These are phyloP conservation scores for Penicillium verrucosum DNA, from an alignment of 2,329 filamentous ascomycete genomes.

Conservation along the genomic window DNA sequence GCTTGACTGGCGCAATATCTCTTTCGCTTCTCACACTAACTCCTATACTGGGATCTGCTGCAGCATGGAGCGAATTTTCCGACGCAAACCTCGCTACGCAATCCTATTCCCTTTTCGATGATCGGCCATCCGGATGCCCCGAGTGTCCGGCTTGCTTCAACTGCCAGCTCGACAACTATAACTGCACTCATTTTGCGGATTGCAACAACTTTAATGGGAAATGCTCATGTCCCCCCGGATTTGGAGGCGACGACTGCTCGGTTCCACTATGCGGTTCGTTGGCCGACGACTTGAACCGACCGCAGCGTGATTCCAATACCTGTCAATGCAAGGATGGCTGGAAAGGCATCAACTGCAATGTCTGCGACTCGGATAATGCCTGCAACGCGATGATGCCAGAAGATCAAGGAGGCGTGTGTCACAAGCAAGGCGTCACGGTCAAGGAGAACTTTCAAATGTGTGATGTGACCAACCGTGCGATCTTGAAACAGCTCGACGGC, in stretches of 20 bases:
- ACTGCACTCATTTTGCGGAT: conserved; percentile 82
- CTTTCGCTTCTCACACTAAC: conserved; percentile 28
- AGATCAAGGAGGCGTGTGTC: conserved; percentile 80
- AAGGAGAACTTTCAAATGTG: conserved; percentile 98
- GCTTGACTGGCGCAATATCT: conserved; percentile 21
- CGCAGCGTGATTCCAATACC: conserved; percentile 64
- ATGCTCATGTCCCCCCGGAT: conserved; percentile 87
- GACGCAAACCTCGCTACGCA: conserved; percentile 60
- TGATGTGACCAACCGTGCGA: conserved; percentile 94
- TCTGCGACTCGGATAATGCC: conserved; percentile 78
- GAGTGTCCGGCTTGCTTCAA: conserved; percentile 71
- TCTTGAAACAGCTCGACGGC: conserved; percentile 77
- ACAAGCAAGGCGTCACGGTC: conserved; percentile 83
- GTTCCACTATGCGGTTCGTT: conserved; percentile 89
- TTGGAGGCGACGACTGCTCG: conserved; percentile 90
- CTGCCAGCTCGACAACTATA: conserved; percentile 89
- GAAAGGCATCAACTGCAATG: conserved; percentile 96
- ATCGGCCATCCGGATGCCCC: conserved; percentile 56
- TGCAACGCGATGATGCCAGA: conserved; percentile 87
- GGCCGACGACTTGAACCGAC: conserved; percentile 73
- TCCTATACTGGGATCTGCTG: conserved; percentile 21
- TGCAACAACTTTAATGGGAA: conserved; percentile 90
- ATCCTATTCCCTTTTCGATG: conserved; percentile 67
- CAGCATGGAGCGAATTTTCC: conserved; percentile 53
- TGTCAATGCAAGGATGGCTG: conserved; percentile 92